Percentiles rank a stretch among this genome's conserved stretches.
Conservation (phyloP, 192 early-diverging fungal genomes). For the Helicostylum pulchrum region DNA sequence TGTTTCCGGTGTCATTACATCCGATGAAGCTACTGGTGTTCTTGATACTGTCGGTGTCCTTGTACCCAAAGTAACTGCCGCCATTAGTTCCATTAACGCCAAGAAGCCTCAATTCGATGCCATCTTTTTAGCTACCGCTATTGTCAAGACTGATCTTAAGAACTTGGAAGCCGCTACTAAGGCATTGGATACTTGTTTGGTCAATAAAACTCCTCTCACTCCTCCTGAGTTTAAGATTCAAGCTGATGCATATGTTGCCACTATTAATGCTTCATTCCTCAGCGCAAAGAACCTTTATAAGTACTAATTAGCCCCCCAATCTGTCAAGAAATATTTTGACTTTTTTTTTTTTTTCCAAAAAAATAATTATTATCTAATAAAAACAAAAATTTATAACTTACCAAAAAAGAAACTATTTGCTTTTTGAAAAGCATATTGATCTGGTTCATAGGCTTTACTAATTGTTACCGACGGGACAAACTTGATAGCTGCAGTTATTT, state of each 20-base stretch:
- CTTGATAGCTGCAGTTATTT: too few relatives aligned
- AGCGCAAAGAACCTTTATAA: not conserved
- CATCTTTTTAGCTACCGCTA: not conserved
- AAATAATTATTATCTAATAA: too few relatives aligned
- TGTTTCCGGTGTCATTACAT: not conserved
- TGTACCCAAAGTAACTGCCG: not conserved
- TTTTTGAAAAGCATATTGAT: too few relatives aligned
- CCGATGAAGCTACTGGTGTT: slow-evolving; percentile 9
- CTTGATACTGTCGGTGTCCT: slow-evolving; percentile 4
- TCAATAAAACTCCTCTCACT: slow-evolving; percentile 6
- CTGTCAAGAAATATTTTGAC: too few relatives aligned
- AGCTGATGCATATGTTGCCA: slow-evolving; percentile 5
- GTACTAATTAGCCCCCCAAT: too few relatives aligned
- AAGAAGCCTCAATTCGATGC: slow-evolving; percentile 13
- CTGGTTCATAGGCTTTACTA: too few relatives aligned
- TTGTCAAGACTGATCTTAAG: slow-evolving; percentile 8
- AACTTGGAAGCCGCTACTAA: not conserved
- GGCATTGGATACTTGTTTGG: slow-evolving; percentile 3
- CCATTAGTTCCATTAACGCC: not conserved
- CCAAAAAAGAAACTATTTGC: too few relatives aligned
- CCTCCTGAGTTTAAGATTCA: not conserved
- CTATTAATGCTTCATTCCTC: slow-evolving; percentile 7
- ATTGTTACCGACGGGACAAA: too few relatives aligned
- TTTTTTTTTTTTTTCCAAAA: too few relatives aligned
- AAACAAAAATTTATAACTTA: too few relatives aligned